Conservation (phyloP, 352 stramenopile species). For the Pythium pyrilobum region DNA sequence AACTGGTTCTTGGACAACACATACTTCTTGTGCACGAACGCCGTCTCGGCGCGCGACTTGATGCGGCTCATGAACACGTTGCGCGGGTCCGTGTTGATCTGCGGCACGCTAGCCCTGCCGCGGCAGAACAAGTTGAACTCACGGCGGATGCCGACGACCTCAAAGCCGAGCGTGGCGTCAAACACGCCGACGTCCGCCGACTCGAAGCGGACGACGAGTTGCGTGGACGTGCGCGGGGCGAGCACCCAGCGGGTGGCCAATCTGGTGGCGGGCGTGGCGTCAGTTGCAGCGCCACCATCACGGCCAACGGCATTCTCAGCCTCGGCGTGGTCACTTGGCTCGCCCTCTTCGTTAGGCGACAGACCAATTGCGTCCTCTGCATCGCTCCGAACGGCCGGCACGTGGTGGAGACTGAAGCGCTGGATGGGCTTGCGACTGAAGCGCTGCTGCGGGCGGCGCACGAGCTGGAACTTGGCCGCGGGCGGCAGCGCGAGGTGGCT, state of each 20-base stretch:
- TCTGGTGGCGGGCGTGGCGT: neutral
- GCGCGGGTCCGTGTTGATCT: constrained; percentile 89
- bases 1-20: constrained; percentile 86
- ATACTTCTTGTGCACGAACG: constrained; percentile 89
- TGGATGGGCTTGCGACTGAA: constrained; percentile 52
- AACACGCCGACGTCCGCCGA: constrained; percentile 74
- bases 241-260: constrained; percentile 78
- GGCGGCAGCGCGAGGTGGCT: constrained; percentile 55
- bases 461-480: constrained; percentile 66
- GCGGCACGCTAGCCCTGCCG: constrained; percentile 82
- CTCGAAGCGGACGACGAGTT: constrained; percentile 79
- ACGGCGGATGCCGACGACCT: constrained; percentile 84
- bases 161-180: constrained; percentile 84
- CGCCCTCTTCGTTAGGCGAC: neutral
- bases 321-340: too few relatives aligned
- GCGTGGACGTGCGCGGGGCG: constrained; percentile 37
- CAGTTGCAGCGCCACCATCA: too few relatives aligned
- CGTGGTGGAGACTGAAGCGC: constrained; percentile 47
- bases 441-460: constrained; percentile 61
- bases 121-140: constrained; percentile 83
- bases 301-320: too few relatives aligned
- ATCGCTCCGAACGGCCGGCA: neutral
- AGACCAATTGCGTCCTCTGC: neutral
- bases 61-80: constrained; percentile 94
- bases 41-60: constrained; percentile 65